These are phyloP conservation scores for Boletellus emodensis DNA, from an alignment of 768 basidiomycete genomes.

Conservation along the genomic window DNA sequence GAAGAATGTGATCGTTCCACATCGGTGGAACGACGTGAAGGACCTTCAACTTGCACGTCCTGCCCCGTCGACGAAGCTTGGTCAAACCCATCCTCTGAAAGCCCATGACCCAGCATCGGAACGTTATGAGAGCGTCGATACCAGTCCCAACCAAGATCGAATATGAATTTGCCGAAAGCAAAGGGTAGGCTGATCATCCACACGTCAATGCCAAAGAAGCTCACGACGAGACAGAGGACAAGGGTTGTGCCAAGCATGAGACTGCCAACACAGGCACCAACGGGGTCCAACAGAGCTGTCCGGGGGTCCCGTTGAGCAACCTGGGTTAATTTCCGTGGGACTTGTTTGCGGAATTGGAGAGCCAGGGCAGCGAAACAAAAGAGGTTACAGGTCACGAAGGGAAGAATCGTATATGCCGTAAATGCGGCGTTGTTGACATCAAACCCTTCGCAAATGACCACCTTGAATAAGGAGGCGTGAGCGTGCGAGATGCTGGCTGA, in stretches of 20 bases:
- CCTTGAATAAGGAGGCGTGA: constrained; percentile 9
- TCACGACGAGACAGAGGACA: constrained; percentile 68
- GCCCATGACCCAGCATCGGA: constrained; percentile 8
- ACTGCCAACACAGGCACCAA: constrained; percentile 72
- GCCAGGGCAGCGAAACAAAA: constrained; percentile 58
- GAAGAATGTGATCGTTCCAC: background rate
- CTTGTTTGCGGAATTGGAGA: constrained; percentile 54
- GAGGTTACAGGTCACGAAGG: constrained; percentile 66
- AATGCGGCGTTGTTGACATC: constrained; percentile 71
- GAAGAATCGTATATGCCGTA: constrained; percentile 79
- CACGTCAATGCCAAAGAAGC: constrained; percentile 72
- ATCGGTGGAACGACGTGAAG: background rate
- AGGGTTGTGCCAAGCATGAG: constrained; percentile 64
- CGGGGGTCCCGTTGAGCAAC: constrained; percentile 45
- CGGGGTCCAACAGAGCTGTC: constrained; percentile 65
- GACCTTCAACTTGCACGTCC: too few species aligned
- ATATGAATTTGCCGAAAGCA: constrained; percentile 63
- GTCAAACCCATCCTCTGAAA: background rate
- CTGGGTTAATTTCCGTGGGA: constrained; percentile 44
- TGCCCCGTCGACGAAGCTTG: background rate
- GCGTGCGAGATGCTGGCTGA: background rate
- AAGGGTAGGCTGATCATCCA: constrained; percentile 86
- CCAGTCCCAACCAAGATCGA: constrained; percentile 62
- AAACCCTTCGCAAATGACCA: constrained; percentile 88
- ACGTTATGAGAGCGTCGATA: constrained; percentile 38